A percentile compares a stretch with the other conserved stretches of the same genome.
phyloP scores from a whole-genome alignment of 108 stramenopile species.

The Skeletonema potamos region DNA sequence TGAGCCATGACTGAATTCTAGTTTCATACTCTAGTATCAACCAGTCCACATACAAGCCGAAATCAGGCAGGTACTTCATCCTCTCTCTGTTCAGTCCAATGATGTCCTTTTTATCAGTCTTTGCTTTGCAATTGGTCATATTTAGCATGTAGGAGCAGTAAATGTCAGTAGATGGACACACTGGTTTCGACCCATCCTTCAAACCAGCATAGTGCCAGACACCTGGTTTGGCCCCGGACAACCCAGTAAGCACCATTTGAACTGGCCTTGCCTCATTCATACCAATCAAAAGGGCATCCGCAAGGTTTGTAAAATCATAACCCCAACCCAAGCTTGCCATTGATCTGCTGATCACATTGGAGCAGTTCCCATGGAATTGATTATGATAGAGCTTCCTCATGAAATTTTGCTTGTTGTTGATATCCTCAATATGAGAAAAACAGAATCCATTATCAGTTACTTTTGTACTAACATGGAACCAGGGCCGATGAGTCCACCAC shows the following conservation, averaged over 20 bases:
- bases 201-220: constrained; percentile 20
- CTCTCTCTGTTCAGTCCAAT: not conserved
- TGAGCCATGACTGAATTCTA: not conserved
- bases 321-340: not conserved
- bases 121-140: constrained; percentile 8
- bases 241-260: not conserved
- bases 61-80: not conserved
- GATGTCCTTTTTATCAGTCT: not conserved
- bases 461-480: not conserved
- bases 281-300: not conserved
- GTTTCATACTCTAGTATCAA: not conserved
- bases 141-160: constrained; percentile 22
- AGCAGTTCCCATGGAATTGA: not conserved
- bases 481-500: not conserved
- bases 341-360: not conserved
- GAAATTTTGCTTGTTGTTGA: not conserved
- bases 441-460: not conserved
- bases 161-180: constrained; percentile 2
- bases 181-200: constrained; percentile 12
- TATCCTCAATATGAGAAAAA: not conserved
- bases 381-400: not conserved
- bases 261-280: not conserved
- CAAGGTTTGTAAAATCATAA: not conserved
- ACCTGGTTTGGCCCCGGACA: not conserved
- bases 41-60: not conserved